These are phyloP conservation scores for Podila epicladia DNA, from an alignment of 192 early-diverging fungal species.

Conservation along the genomic window DNA sequence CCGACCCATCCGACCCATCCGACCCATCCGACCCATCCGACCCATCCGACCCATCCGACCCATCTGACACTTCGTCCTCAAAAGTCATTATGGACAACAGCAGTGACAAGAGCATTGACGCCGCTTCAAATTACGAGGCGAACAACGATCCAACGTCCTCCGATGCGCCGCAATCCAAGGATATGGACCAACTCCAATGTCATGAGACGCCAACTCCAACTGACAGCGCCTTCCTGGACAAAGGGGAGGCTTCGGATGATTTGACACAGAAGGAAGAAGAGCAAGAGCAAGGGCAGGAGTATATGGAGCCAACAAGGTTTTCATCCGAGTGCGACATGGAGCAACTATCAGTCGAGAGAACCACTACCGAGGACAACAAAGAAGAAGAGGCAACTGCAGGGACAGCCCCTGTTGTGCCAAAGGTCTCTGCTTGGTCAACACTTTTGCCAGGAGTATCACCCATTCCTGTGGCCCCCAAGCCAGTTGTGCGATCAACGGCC, in stretches of 20 bases:
- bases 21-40: too few species aligned
- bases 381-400: not conserved
- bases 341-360: not conserved
- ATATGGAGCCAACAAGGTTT: not conserved
- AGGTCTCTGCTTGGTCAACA: conserved; percentile 37
- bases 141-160: too few species aligned
- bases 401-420: conserved; percentile 3
- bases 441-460: conserved; percentile 43
- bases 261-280: not conserved
- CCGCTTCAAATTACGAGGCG: too few species aligned
- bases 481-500: conserved; percentile 3
- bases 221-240: too few species aligned
- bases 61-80: not conserved
- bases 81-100: not conserved
- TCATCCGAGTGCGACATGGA: too few species aligned
- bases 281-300: not conserved
- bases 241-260: not conserved
- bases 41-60: not conserved
- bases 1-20: too few species aligned
- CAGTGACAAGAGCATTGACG: not conserved
- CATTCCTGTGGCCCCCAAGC: conserved; percentile 11
- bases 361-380: not conserved
- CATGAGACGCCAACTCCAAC: too few species aligned
- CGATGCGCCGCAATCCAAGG: too few species aligned
- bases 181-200: too few species aligned